Conservation (phyloP, 345 rosid species). For the Euphorbia pulcherrima region DNA sequence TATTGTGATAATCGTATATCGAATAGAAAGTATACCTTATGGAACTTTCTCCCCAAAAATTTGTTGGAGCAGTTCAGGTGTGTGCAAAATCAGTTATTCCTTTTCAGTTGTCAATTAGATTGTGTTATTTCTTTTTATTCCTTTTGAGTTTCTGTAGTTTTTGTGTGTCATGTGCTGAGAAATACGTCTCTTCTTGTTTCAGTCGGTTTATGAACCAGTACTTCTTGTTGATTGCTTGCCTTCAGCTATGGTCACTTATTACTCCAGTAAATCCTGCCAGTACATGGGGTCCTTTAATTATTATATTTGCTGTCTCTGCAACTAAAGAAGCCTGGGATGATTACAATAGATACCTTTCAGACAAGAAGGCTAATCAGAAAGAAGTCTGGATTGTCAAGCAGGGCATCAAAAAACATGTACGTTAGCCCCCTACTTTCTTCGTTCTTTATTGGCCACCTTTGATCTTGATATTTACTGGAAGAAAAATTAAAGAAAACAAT, state of each 20-base stretch:
- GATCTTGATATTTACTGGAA: background rate
- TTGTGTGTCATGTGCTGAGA: background rate
- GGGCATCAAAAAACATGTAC: slow-evolving; percentile 78
- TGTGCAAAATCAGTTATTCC: background rate
- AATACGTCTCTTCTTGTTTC: slow-evolving; percentile 28
- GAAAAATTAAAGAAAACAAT: background rate
- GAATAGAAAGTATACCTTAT: slow-evolving; percentile 75
- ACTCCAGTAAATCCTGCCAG: slow-evolving; percentile 99
- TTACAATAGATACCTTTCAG: slow-evolving; percentile 87
- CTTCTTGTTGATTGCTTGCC: slow-evolving; percentile 97
- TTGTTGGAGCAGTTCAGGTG: slow-evolving; percentile 96
- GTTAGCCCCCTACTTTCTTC: slow-evolving; percentile 16
- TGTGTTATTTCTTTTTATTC: slow-evolving; percentile 1
- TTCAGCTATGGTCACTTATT: slow-evolving; percentile 97
- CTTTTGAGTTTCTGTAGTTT: background rate
- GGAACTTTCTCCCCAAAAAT: slow-evolving; percentile 91
- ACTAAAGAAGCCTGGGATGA: slow-evolving; percentile 99
- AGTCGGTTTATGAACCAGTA: slow-evolving; percentile 99
- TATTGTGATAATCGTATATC: slow-evolving; percentile 85
- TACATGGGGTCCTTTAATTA: slow-evolving; percentile 96
- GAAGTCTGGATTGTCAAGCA: slow-evolving; percentile 85
- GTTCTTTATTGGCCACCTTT: background rate
- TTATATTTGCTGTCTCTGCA: slow-evolving; percentile 93
- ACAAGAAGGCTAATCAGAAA: slow-evolving; percentile 95
- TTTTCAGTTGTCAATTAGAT: background rate